These are phyloP conservation scores for Conringia planisiliqua DNA, from an alignment of 345 rosid species.

Conservation along the genomic window DNA sequence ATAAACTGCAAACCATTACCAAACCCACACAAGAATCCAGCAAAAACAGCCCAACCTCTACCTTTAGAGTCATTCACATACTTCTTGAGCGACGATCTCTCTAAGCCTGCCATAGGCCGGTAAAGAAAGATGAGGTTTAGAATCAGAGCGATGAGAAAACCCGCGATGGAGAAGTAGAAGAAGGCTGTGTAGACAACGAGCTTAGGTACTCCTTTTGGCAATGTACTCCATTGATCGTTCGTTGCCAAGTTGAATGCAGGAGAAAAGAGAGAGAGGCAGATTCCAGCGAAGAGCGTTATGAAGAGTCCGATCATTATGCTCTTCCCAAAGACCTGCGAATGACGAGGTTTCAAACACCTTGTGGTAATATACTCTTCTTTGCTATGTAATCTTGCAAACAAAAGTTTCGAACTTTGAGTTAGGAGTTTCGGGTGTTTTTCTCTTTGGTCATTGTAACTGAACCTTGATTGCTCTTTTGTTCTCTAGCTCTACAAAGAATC, in stretches of 20 bases:
- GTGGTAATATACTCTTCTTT: background rate
- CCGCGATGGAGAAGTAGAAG: conserved; percentile 71
- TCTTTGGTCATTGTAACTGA: conserved; percentile 26
- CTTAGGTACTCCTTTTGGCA: conserved; percentile 66
- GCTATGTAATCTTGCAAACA: background rate
- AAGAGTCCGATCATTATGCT: conserved; percentile 51
- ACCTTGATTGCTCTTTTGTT: conserved; percentile 75
- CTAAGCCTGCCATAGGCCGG: conserved; percentile 53
- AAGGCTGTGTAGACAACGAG: conserved; percentile 72
- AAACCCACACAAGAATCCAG: conserved; percentile 75
- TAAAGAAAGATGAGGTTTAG: conserved; percentile 65
- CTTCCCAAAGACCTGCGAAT: conserved; percentile 66
- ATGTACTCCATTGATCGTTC: conserved; percentile 76
- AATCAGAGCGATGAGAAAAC: conserved; percentile 53
- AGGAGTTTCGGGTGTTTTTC: background rate
- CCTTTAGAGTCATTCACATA: conserved; percentile 69
- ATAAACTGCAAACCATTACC: conserved; percentile 87
- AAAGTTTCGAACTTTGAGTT: conserved; percentile 20
- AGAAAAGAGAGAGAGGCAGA: conserved; percentile 73
- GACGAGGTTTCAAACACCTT: background rate
- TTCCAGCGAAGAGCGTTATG: conserved; percentile 64
- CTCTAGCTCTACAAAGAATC: conserved; percentile 62
- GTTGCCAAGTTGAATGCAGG: conserved; percentile 87
- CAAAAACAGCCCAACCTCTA: conserved; percentile 71
- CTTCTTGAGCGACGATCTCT: conserved; percentile 55